Base-by-base conservation (phyloP, 176 grass and related monocot species). In the sorghum (Sorghum bicolor) region DNA sequence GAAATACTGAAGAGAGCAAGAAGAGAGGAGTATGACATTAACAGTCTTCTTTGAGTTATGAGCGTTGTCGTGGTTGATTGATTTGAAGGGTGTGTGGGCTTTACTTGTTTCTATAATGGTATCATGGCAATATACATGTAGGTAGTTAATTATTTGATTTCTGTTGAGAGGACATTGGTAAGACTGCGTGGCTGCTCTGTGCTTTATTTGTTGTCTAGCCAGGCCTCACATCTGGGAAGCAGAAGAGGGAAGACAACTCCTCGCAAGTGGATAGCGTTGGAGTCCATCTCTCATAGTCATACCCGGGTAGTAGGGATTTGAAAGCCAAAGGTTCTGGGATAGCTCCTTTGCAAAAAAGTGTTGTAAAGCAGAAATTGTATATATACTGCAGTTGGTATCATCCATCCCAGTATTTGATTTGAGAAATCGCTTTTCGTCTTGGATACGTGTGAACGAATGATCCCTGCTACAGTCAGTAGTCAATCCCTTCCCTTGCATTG, bases 1-100 rank as follows among this genome's bases (percentile, higher is more conserved):
- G 75, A 86, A 86, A 62, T 88, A 86, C 74, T 70, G 9, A 63
- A 76, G 78, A 83, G 86, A 88, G 68, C 83, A 70, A 83, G 70
- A 70, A 43, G 39, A 25, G 67, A 75, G 39, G 68, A 60, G 75
- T 83, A 62, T 34, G 61, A 68, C 13, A 64, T 57, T 64, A 64
- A 53, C 19, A 31, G 79, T 57, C 24, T 86, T 38, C 43, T 64
- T 10, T 39, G 37, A 39, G 6, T 39, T 39, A 39, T 92, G 90
- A 32, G 6, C 20, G 25, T 14, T 74, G 26, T 60, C 7, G 19
- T 32, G n/a, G n/a, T n/a, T 78, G 53, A 66, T 80, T 84, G 31
- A 67, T 5, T 5, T 67, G 57, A 84, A 43, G 5, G 5, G 6
- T 73, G 1, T 2, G 6, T 30, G 30, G 68, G 33, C 64, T 76